Evolutionary conservation across 1,139 yeast species (phyloP).

Genomic region (Arxiozyma slooffiae): DNA sequence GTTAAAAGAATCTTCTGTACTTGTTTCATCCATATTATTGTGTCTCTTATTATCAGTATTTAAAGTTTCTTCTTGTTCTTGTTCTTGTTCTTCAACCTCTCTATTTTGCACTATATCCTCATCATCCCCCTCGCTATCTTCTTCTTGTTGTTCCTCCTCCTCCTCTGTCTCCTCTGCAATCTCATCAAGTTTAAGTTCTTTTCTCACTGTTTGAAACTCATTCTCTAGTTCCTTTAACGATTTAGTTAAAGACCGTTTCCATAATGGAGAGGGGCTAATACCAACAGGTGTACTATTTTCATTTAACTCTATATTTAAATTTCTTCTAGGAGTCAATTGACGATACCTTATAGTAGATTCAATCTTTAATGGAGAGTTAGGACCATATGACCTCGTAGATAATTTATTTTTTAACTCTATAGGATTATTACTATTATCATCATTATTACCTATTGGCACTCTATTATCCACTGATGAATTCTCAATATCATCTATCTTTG

Average conservation of each 20-base stretch:
- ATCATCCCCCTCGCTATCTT: background rate
- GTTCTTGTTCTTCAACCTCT: background rate
- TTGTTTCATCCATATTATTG: background rate
- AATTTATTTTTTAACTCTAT: background rate
- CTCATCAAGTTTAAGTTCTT: constrained; percentile 16
- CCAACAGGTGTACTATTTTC: background rate
- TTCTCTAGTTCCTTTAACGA: constrained; percentile 14
- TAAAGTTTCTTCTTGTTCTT: background rate
- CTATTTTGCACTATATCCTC: background rate
- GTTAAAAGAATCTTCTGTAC: background rate
- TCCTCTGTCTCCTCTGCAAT: constrained; percentile 13
- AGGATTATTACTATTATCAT: background rate
- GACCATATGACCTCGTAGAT: constrained; percentile 17
- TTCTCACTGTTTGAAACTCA: constrained; percentile 7
- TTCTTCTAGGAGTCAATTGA: constrained; percentile 6
- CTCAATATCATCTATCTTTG: background rate
- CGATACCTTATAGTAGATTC: constrained; percentile 9
- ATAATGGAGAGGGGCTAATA: constrained; percentile 24
- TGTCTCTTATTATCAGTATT: background rate
- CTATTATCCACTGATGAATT: background rate
- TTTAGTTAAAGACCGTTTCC: constrained; percentile 23
- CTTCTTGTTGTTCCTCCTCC: constrained; percentile 1
- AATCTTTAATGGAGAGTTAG: constrained; percentile 27
- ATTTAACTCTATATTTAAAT: background rate
- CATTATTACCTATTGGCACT: background rate